Conservation (phyloP, 805 yeast genomes). For the Starmerella tilneyi region DNA sequence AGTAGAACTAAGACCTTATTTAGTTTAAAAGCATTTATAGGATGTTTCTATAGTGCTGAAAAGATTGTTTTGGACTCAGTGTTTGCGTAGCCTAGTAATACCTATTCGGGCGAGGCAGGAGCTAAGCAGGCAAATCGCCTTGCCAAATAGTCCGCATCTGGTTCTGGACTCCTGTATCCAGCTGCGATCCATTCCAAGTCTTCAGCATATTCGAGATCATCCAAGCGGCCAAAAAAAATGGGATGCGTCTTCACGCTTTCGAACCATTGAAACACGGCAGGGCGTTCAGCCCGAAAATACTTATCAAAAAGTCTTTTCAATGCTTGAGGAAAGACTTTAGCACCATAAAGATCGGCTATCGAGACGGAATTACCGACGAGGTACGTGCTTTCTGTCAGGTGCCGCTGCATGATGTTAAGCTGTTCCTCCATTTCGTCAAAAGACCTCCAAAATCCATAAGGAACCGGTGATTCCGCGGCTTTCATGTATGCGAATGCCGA, state of each 20-base stretch:
- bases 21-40: background rate
- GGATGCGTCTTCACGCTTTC: slow-evolving; percentile 42
- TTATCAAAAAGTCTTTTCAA: slow-evolving; percentile 51
- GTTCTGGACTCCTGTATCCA: no score
- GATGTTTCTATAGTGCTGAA: background rate
- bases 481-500: no score
- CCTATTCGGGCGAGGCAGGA: no score
- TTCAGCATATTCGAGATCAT: slow-evolving; percentile 50
- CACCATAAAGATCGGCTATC: slow-evolving; percentile 55
- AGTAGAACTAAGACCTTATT: no score
- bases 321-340: slow-evolving; percentile 43
- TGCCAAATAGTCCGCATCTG: no score
- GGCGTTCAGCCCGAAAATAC: slow-evolving; percentile 54
- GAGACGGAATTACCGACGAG: slow-evolving; percentile 59
- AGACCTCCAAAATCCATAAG: no score
- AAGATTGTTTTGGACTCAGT: background rate
- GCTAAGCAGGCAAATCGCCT: no score
- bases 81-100: no score
- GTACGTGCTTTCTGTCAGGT: slow-evolving; percentile 52
- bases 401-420: slow-evolving; percentile 30
- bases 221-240: slow-evolving; percentile 40
- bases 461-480: no score
- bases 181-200: no score
- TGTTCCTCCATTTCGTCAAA: slow-evolving; percentile 56
- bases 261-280: slow-evolving; percentile 63